phyloP scores from a whole-genome alignment of 371 early-diverging fungal genomes.

The Caulochytrium protostelioides region DNA sequence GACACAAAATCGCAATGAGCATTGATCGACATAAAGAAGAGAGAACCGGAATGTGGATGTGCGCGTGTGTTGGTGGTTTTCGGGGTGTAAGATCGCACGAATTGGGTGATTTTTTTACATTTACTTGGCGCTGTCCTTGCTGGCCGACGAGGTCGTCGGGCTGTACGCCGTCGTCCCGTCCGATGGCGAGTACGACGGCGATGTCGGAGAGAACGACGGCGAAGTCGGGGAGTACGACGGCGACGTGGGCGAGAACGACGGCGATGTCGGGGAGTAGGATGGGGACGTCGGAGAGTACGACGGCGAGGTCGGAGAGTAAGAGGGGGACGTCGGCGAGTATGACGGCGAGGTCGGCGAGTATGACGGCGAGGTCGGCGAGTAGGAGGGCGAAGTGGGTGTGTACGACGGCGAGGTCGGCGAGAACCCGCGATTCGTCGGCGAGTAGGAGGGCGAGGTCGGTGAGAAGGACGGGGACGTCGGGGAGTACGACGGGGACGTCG shows the following conservation, averaged over 20 bases:
- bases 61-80: no score
- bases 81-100: no score
- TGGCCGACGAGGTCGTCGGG: slow-evolving; percentile 17
- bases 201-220: slow-evolving; percentile 57
- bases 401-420: slow-evolving; percentile 28
- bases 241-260: slow-evolving; percentile 23
- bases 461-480: slow-evolving; percentile 44
- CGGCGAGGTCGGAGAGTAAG: slow-evolving; percentile 50
- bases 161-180: slow-evolving; percentile 18
- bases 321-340: slow-evolving; percentile 52
- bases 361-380: slow-evolving; percentile 22
- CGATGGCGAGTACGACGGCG: slow-evolving; percentile 46
- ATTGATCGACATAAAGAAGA: no score
- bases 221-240: slow-evolving; percentile 39
- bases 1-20: no score
- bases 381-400: slow-evolving; percentile 15
- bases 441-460: slow-evolving; percentile 31
- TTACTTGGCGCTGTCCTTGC: no score
- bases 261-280: slow-evolving; percentile 49
- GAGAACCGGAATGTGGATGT: no score
- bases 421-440: slow-evolving; percentile 32
- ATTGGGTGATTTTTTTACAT: no score
- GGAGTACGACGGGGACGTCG: slow-evolving; percentile 42
- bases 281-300: slow-evolving; percentile 54
- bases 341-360: slow-evolving; percentile 51